Percentiles rank a stretch among this genome's conserved stretches.
These are phyloP conservation scores for Vigna radiata DNA, from an alignment of 306 rosid species.

Conservation along the genomic window DNA sequence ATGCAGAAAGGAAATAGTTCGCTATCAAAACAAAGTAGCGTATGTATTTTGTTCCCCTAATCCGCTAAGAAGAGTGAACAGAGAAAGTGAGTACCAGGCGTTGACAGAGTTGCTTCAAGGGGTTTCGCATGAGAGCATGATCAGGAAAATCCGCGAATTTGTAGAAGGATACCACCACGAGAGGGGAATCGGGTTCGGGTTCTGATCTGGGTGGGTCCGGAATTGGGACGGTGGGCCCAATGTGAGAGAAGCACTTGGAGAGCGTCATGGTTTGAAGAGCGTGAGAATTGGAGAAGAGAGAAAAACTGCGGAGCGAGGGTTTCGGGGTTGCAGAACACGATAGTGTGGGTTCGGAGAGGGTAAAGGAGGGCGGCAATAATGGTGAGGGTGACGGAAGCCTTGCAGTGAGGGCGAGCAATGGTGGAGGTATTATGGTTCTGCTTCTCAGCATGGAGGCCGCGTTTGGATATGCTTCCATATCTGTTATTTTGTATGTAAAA, in stretches of 20 bases:
- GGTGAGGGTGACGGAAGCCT: conserved; percentile 55
- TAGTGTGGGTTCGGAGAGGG: conserved; percentile 37
- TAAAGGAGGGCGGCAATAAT: conserved; percentile 20
- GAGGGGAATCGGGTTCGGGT: conserved; percentile 44
- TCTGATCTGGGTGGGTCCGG: conserved; percentile 34
- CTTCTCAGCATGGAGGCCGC: conserved; percentile 57
- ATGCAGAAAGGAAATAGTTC: neutral
- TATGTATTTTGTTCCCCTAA: neutral
- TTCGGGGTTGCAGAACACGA: conserved; percentile 32
- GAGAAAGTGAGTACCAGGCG: conserved; percentile 66
- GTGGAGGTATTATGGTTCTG: conserved; percentile 29
- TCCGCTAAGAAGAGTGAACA: neutral
- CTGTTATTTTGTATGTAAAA: neutral
- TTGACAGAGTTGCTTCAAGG: conserved; percentile 85
- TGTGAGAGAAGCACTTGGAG: conserved; percentile 51
- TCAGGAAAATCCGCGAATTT: conserved; percentile 85
- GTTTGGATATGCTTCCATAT: conserved; percentile 43
- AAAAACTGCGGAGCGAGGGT: conserved; percentile 24
- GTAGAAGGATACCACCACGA: conserved; percentile 91
- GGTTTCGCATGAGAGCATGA: conserved; percentile 71
- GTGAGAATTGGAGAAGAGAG: conserved; percentile 39
- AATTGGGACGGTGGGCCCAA: conserved; percentile 45
- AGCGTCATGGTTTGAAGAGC: conserved; percentile 60
- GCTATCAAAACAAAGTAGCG: neutral
- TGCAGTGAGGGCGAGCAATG: conserved; percentile 41